Conservation (phyloP, 2,329 filamentous ascomycete genomes). For the Helotiales sp. region DNA sequence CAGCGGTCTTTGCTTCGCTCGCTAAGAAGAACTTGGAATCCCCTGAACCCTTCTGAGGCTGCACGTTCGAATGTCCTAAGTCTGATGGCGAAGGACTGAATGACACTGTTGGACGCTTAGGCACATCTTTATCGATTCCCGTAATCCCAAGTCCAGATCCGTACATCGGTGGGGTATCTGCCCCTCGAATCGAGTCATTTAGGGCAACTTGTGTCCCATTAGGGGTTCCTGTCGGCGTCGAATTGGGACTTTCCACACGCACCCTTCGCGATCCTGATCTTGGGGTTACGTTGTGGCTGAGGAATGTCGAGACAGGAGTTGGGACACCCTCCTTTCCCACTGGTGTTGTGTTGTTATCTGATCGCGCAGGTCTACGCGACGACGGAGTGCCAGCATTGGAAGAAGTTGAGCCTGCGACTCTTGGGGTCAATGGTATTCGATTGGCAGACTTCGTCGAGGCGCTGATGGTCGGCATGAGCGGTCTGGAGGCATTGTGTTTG, state of each 20-base stretch:
- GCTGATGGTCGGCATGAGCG: conserved; percentile 72
- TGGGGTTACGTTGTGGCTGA: conserved; percentile 76
- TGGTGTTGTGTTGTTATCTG: conserved; percentile 34
- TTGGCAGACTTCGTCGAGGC: conserved; percentile 60
- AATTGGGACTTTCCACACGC: conserved; percentile 70
- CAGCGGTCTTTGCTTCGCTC: conserved; percentile 67
- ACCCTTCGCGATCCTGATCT: conserved; percentile 75
- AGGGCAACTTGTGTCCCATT: conserved; percentile 46
- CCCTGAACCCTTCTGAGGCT: conserved; percentile 31
- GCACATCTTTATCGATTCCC: conserved; percentile 37
- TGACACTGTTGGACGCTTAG: conserved; percentile 44
- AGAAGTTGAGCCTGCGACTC: conserved; percentile 51
- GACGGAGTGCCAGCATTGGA: conserved; percentile 38
- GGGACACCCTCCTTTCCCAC: conserved; percentile 53
- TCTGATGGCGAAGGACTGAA: conserved; percentile 50
- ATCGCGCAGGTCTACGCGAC: conserved; percentile 58
- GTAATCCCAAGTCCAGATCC: conserved; percentile 34
- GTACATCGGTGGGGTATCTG: conserved; percentile 39
- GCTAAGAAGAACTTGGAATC: conserved; percentile 91
- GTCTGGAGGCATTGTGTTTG: conserved; percentile 56
- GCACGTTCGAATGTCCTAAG: conserved; percentile 36
- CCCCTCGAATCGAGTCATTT: conserved; percentile 41
- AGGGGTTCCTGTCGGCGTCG: conserved; percentile 69
- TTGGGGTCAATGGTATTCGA: conserved; percentile 63
- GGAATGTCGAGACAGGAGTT: conserved; percentile 58